phyloP scores from a whole-genome alignment of 805 yeast species.

The Priceomyces medius region DNA sequence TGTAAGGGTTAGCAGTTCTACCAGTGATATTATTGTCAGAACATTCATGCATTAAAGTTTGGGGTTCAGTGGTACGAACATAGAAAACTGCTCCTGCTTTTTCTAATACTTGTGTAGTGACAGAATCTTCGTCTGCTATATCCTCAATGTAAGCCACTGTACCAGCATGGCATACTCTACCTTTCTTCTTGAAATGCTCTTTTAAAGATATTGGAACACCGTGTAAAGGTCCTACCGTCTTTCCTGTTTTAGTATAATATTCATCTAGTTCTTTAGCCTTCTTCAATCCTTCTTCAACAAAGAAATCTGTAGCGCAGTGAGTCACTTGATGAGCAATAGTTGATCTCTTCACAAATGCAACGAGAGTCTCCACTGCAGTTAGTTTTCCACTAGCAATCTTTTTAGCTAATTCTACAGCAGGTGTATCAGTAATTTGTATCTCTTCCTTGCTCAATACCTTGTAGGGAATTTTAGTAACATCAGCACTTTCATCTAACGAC shows the following conservation, averaged over 20 bases:
- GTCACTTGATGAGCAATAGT: slow-evolving; percentile 59
- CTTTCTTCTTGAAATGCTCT: slow-evolving; percentile 59
- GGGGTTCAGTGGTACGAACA: slow-evolving; percentile 31
- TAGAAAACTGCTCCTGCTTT: slow-evolving; percentile 30
- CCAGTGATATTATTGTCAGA: slow-evolving; percentile 31
- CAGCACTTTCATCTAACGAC: slow-evolving; percentile 25
- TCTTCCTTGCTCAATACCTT: slow-evolving; percentile 35
- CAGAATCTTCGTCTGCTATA: slow-evolving; percentile 2
- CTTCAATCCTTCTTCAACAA: slow-evolving; percentile 57
- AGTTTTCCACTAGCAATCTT: slow-evolving; percentile 41
- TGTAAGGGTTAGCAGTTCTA: slow-evolving; percentile 23
- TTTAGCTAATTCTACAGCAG: slow-evolving; percentile 24
- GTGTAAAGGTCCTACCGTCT: slow-evolving; percentile 59
- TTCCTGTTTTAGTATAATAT: slow-evolving; percentile 44
- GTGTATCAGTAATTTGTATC: slow-evolving; percentile 38
- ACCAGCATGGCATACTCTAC: slow-evolving; percentile 57
- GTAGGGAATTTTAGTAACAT: slow-evolving; percentile 33
- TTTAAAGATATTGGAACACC: slow-evolving; percentile 67
- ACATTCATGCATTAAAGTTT: slow-evolving; percentile 31
- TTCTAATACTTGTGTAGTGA: slow-evolving; percentile 17
- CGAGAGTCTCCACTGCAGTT: slow-evolving; percentile 41
- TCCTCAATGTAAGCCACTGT: slow-evolving; percentile 21
- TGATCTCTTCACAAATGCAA: slow-evolving; percentile 66
- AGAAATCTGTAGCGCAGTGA: slow-evolving; percentile 43
- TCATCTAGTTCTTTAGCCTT: slow-evolving; percentile 57